phyloP scores from a whole-genome alignment of 768 basidiomycete genomes.

The Boletus barrowsii region DNA sequence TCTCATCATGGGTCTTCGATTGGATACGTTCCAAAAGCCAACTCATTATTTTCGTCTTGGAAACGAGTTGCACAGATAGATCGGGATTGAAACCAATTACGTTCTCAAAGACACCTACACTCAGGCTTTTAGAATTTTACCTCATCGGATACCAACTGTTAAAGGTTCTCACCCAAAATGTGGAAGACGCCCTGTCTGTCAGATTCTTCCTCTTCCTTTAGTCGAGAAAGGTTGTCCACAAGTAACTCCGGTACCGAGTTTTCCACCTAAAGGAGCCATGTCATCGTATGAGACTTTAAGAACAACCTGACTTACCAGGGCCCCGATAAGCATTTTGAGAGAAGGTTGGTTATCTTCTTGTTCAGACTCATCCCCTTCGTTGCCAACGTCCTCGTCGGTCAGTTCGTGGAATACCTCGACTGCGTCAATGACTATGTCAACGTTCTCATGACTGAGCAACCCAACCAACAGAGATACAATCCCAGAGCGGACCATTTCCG shows the following conservation, averaged over 20 bases:
- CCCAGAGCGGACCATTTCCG: conserved; percentile 81
- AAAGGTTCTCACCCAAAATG: conserved; percentile 59
- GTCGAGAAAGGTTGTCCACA: conserved; percentile 80
- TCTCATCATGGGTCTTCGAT: conserved; percentile 77
- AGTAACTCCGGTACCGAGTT: conserved; percentile 84
- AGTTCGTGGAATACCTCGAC: conserved; percentile 91
- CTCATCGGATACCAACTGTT: neutral
- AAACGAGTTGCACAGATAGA: conserved; percentile 64
- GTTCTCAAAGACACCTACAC: conserved; percentile 89
- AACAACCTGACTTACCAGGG: conserved; percentile 54
- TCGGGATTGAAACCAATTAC: conserved; percentile 81
- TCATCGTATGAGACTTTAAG: neutral
- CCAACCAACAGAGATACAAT: conserved; percentile 70
- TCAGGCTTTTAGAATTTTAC: neutral
- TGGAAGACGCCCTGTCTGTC: conserved; percentile 93
- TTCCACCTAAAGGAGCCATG: conserved; percentile 53
- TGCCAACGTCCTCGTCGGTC: conserved; percentile 93
- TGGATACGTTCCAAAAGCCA: conserved; percentile 82
- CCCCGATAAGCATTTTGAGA: conserved; percentile 70
- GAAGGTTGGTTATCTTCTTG: conserved; percentile 61
- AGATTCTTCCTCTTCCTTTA: conserved; percentile 90
- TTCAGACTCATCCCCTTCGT: conserved; percentile 65
- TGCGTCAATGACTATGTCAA: conserved; percentile 95
- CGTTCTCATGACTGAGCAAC: conserved; percentile 92
- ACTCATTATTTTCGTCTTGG: conserved; percentile 68